These are phyloP conservation scores for Yarrowia bubula DNA, from an alignment of 805 yeast species.

Conservation along the genomic window DNA sequence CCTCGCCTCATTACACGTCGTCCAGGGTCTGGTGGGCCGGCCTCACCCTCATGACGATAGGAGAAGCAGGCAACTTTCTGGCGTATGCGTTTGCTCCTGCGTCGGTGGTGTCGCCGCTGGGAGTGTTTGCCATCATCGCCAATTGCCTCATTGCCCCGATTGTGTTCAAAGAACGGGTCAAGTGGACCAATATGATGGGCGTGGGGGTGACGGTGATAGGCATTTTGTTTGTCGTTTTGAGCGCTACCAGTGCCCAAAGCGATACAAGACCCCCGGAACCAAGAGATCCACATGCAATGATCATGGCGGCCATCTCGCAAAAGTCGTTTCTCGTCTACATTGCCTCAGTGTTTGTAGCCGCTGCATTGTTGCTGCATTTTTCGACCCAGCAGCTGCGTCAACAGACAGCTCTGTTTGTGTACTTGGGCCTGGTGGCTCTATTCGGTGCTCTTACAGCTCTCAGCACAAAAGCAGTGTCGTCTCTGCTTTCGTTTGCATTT, in stretches of 20 bases:
- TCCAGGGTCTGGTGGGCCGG: constrained; percentile 30
- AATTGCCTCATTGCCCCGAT: constrained; percentile 51
- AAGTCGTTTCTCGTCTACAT: constrained; percentile 6
- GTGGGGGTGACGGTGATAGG: constrained; percentile 46
- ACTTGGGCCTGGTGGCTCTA: constrained; percentile 43
- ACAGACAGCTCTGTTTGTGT: constrained; percentile 8
- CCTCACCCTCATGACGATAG: constrained; percentile 34
- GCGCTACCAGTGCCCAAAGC: constrained; percentile 35
- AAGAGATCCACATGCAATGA: constrained; percentile 11
- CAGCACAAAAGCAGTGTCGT: constrained; percentile 45
- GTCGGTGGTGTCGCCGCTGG: constrained; percentile 49
- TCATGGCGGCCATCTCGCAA: neutral
- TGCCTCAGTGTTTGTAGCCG: neutral
- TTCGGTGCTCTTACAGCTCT: constrained; percentile 51
- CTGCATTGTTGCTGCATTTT: neutral
- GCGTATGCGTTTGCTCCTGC: constrained; percentile 52
- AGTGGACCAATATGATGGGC: constrained; percentile 42
- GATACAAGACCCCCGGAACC: neutral
- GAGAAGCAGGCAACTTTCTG: constrained; percentile 49
- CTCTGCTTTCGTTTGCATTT: constrained; percentile 35
- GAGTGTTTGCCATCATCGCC: constrained; percentile 50
- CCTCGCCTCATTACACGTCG: constrained; percentile 2
- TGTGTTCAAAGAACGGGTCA: constrained; percentile 44
- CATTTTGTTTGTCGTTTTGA: constrained; percentile 44
- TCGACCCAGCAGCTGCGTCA: constrained; percentile 3